Evolutionary conservation across 805 yeast species (phyloP).

Genomic region (Hanseniaspora pseudoguilliermondii): DNA sequence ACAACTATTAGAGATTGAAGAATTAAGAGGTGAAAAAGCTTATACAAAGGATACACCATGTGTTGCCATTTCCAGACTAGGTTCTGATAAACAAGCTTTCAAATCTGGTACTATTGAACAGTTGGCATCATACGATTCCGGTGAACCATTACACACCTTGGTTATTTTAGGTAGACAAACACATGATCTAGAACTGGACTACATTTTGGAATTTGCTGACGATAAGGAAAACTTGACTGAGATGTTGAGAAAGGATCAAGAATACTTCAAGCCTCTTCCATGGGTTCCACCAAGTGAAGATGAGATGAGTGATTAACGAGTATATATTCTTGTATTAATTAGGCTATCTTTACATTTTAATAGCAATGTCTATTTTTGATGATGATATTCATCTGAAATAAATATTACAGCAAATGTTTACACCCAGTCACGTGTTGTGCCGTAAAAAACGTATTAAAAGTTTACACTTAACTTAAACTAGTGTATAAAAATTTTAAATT

Average conservation of each 20-base stretch:
- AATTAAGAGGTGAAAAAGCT: conserved; percentile 57
- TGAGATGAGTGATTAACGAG: conserved; percentile 16
- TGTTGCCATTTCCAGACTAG: conserved; percentile 82
- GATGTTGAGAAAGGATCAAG: conserved; percentile 43
- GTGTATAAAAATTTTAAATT: neutral
- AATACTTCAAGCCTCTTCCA: conserved; percentile 60
- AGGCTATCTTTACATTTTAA: neutral
- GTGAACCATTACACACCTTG: conserved; percentile 87
- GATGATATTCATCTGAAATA: too few relatives aligned
- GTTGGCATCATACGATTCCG: conserved; percentile 71
- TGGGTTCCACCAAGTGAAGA: conserved; percentile 42
- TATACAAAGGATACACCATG: conserved; percentile 84
- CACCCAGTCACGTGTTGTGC: neutral
- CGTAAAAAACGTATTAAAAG: neutral
- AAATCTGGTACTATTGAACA: conserved; percentile 75
- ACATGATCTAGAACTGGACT: conserved; percentile 85
- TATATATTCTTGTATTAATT: neutral
- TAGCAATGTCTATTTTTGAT: too few relatives aligned
- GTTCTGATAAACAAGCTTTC: conserved; percentile 71
- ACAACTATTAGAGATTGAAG: conserved; percentile 82
- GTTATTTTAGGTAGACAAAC: conserved; percentile 85
- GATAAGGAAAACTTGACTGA: conserved; percentile 38
- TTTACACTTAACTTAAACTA: neutral
- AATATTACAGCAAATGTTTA: neutral
- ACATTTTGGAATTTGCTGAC: conserved; percentile 61